These are phyloP conservation scores for Pezicula neosporulosa DNA, from an alignment of 2,329 filamentous ascomycete genomes.

Conservation along the genomic window DNA sequence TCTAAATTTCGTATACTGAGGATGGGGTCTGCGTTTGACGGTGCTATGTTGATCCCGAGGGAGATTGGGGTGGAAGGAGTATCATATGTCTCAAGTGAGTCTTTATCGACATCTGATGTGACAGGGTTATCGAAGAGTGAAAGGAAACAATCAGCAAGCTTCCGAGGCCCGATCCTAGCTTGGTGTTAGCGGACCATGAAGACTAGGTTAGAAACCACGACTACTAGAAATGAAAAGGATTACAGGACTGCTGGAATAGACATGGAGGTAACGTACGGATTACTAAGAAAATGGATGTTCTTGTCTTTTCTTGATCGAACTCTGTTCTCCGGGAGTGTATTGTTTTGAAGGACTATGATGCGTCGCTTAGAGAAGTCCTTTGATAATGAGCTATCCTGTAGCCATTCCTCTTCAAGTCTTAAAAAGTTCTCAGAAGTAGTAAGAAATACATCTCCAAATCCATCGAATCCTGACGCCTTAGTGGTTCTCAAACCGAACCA, in stretches of 20 bases:
- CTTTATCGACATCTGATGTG: too few species aligned
- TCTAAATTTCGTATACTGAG: neutral
- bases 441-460: constrained; percentile 7
- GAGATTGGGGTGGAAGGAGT: too few species aligned
- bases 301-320: neutral
- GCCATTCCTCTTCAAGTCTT: constrained; percentile 9
- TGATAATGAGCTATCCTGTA: neutral
- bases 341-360: neutral
- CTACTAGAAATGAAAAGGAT: neutral
- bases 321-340: neutral
- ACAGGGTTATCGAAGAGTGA: too few species aligned
- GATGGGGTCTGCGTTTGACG: too few species aligned
- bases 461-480: constrained; percentile 4
- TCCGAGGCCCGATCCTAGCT: too few species aligned
- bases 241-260: neutral
- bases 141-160: too few species aligned
- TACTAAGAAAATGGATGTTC: neutral
- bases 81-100: too few species aligned
- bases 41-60: too few species aligned
- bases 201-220: neutral
- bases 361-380: neutral
- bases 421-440: constrained; percentile 1
- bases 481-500: constrained; percentile 19
- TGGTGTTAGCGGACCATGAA: too few species aligned
- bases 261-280: neutral